phyloP scores from a whole-genome alignment of 139 green algal species.

The Desmodesmus armatus region DNA sequence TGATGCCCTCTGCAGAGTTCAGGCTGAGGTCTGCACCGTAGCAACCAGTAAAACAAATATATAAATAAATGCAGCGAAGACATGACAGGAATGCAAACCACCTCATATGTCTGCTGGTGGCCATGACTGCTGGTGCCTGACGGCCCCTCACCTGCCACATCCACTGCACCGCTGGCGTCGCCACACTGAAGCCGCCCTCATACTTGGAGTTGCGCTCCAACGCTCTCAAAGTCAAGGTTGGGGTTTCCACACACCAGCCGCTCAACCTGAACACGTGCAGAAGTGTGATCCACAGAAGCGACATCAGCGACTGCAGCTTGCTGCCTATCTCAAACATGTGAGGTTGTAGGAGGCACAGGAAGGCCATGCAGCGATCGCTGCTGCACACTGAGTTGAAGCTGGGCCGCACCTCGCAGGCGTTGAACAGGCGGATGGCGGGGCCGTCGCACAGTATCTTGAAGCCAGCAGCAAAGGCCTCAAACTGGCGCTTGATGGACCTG shows the following conservation, averaged over 20 bases:
- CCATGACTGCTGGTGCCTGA: constrained; percentile 14
- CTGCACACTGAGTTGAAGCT: not conserved
- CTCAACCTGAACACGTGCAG: constrained; percentile 21
- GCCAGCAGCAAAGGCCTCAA: constrained; percentile 87
- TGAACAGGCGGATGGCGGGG: constrained; percentile 91
- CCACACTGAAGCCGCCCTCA: constrained; percentile 84
- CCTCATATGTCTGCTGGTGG: too few species aligned
- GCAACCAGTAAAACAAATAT: too few species aligned
- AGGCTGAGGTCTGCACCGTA: too few species aligned
- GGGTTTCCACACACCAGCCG: constrained; percentile 87
- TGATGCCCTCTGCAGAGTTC: too few species aligned
- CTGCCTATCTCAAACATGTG: too few species aligned
- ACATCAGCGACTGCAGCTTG: too few species aligned
- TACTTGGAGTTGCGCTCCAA: constrained; percentile 86
- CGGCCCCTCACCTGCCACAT: constrained; percentile 82
- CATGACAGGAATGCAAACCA: too few species aligned
- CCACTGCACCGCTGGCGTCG: constrained; percentile 71
- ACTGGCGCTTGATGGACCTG: constrained; percentile 71
- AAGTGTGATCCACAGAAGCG: not conserved
- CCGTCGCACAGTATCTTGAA: constrained; percentile 91
- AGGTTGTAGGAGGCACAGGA: too few species aligned
- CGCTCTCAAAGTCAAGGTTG: constrained; percentile 89
- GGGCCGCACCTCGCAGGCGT: constrained; percentile 83
- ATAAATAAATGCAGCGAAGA: too few species aligned
- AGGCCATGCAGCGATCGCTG: not conserved